Evolutionary conservation across 192 early-diverging fungal genomes (phyloP).

Genomic region (Podila clonocystis): DNA sequence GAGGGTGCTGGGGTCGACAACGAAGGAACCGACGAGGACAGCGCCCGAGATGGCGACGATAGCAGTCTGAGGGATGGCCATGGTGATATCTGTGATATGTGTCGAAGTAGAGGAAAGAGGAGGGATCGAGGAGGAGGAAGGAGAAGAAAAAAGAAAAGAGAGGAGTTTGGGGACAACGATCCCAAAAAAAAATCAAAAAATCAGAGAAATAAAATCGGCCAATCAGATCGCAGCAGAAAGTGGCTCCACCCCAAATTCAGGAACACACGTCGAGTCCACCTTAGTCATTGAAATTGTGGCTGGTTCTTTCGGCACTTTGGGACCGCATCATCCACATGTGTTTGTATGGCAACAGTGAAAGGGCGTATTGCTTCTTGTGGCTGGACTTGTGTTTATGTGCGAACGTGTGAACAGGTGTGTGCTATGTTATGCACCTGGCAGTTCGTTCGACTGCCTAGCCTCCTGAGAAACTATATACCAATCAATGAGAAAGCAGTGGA

Average conservation of each 20-base stretch:
- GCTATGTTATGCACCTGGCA: too few relatives aligned
- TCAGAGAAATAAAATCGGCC: conserved; percentile 6
- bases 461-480: too few relatives aligned
- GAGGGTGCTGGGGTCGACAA: conserved; percentile 26
- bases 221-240: not conserved
- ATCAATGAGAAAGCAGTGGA: too few relatives aligned
- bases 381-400: too few relatives aligned
- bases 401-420: too few relatives aligned
- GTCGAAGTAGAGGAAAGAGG: not conserved
- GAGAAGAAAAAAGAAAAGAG: conserved; percentile 2
- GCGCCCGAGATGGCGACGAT: conserved; percentile 33
- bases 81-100: conserved; percentile 4
- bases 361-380: too few relatives aligned
- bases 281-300: not conserved
- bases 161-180: not conserved
- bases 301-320: too few relatives aligned
- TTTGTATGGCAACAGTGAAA: too few relatives aligned
- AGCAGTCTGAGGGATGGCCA: conserved; percentile 37
- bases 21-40: conserved; percentile 31
- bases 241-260: not conserved
- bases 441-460: too few relatives aligned
- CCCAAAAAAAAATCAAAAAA: conserved; percentile 2
- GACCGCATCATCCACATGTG: too few relatives aligned
- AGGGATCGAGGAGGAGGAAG: not conserved
- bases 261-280: not conserved